Conservation (phyloP, 495 filamentous ascomycete species). For the Umbilicaria muhlenbergii region DNA sequence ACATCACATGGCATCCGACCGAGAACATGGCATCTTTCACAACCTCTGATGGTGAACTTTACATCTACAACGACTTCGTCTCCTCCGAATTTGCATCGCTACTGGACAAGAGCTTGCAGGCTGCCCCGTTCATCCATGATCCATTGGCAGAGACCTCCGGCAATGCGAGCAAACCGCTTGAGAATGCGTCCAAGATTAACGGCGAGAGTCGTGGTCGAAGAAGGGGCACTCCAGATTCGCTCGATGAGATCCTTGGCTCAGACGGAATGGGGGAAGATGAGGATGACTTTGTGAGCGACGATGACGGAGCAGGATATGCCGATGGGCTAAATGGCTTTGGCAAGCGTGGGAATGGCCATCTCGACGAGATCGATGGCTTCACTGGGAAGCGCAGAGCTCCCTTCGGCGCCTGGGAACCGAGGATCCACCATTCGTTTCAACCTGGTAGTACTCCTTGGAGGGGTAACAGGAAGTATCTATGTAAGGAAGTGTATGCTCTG, state of each 20-base stretch:
- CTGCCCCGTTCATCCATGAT: slow-evolving; percentile 75
- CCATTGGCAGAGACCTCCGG: slow-evolving; percentile 56
- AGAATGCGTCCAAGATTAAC: slow-evolving; percentile 38
- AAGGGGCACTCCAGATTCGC: slow-evolving; percentile 35
- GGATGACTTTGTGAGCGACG: slow-evolving; percentile 82
- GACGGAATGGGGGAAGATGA: slow-evolving; percentile 27
- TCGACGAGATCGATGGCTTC: slow-evolving; percentile 29
- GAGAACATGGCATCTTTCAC: slow-evolving; percentile 82
- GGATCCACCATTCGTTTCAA: slow-evolving; percentile 72
- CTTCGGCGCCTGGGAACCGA: slow-evolving; percentile 37
- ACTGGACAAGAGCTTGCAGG: slow-evolving; percentile 46
- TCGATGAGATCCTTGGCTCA: slow-evolving; percentile 40
- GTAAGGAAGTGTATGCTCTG: slow-evolving; percentile 13
- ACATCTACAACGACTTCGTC: slow-evolving; percentile 71
- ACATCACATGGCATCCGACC: slow-evolving; percentile 78
- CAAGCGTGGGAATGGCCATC: slow-evolving; percentile 39
- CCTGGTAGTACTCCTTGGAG: slow-evolving; percentile 91
- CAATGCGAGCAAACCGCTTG: slow-evolving; percentile 39
- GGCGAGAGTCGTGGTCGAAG: slow-evolving; percentile 23
- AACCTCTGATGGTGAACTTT: slow-evolving; percentile 78
- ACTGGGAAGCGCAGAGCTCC: slow-evolving; percentile 48
- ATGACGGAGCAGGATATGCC: slow-evolving; percentile 85
- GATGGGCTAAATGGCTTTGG: slow-evolving; percentile 45
- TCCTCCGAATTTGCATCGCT: slow-evolving; percentile 38
- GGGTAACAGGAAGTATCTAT: slow-evolving; percentile 84